Percentiles rank a stretch among this genome's conserved stretches.
Conservation (phyloP, 2,329 filamentous ascomycete genomes). For the Aspergillus pseudonomiae region DNA sequence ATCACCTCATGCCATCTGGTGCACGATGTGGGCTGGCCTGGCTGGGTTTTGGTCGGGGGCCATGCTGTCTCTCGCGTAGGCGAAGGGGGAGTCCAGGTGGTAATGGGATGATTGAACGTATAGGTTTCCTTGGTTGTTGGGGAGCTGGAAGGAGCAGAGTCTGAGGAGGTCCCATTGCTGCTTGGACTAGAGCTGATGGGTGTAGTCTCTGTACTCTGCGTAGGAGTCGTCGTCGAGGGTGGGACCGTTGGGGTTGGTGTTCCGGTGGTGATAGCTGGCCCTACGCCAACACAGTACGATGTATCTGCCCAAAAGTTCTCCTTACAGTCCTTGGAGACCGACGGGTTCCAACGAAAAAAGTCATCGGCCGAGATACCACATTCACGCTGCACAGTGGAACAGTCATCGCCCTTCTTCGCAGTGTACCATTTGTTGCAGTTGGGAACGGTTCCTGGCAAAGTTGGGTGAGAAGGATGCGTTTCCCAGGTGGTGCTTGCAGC, state of each 20-base stretch:
- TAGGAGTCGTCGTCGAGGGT: background rate
- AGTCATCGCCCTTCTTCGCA: conserved; percentile 14
- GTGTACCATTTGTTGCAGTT: conserved; percentile 17
- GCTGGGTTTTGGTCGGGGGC: conserved; percentile 17
- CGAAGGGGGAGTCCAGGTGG: conserved; percentile 3
- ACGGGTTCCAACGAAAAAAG: conserved; percentile 15
- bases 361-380: conserved; percentile 9
- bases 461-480: conserved; percentile 7
- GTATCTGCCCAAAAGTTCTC: conserved; percentile 15
- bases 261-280: background rate
- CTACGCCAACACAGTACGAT: conserved; percentile 19
- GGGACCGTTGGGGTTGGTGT: background rate
- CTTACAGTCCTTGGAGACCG: conserved; percentile 9
- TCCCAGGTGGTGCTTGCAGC: conserved; percentile 4
- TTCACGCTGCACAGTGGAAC: conserved; percentile 1
- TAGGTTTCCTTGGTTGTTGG: conserved; percentile 4
- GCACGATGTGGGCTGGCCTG: conserved; percentile 13
- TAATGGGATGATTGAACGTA: conserved; percentile 14
- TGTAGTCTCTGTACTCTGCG: too few relatives aligned
- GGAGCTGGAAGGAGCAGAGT: background rate
- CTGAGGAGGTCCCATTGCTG: background rate
- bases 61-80: conserved; percentile 9
- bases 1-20: conserved; percentile 15
- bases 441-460: conserved; percentile 9
- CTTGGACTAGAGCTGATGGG: background rate